These are phyloP conservation scores for Gossypium anomalum DNA, from an alignment of 345 rosid species.

Conservation along the genomic window DNA sequence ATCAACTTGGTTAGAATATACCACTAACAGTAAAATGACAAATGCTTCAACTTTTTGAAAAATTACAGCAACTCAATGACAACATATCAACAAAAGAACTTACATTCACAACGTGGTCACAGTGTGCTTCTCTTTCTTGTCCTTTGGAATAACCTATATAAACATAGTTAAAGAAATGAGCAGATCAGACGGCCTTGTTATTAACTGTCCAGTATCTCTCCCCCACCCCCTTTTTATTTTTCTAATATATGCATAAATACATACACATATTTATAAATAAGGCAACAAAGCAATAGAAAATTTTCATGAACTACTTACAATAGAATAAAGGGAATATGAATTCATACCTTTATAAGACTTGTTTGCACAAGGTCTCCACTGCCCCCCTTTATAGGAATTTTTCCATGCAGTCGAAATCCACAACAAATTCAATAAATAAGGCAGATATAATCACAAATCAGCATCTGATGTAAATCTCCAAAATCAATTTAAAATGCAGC, in stretches of 20 bases:
- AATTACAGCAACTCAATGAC: not conserved
- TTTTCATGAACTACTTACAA: not conserved
- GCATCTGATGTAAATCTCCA: not conserved
- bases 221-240: not conserved
- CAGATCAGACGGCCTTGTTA: not conserved
- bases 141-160: not conserved
- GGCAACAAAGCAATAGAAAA: not conserved
- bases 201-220: not conserved
- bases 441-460: not conserved
- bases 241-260: not conserved
- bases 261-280: not conserved
- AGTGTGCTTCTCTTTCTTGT: not conserved
- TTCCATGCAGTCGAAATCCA: slow-evolving; percentile 89
- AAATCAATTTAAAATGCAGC: not conserved
- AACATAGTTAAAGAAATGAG: not conserved
- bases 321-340: not conserved
- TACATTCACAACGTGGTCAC: not conserved
- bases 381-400: slow-evolving; percentile 67
- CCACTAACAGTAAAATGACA: not conserved
- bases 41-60: not conserved
- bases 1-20: not conserved
- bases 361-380: slow-evolving; percentile 75
- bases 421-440: slow-evolving; percentile 18
- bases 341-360: slow-evolving; percentile 65
- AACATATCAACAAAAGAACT: not conserved